Evolutionary conservation across 1,284 basidiomycete species (phyloP).

Genomic region (Cystobasidiaceae sp.): DNA sequence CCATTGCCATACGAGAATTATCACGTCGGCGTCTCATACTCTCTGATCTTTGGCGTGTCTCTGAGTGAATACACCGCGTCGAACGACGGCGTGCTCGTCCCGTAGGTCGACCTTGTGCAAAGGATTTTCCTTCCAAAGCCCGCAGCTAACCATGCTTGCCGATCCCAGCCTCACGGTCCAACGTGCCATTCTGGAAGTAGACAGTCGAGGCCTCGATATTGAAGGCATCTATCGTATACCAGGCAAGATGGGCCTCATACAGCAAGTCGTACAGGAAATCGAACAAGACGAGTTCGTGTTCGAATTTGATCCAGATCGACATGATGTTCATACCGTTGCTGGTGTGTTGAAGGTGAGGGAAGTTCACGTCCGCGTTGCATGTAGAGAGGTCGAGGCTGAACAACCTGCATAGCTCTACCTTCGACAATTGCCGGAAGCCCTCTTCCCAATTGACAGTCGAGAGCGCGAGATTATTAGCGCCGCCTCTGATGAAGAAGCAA

Average conservation of each 20-base stretch:
- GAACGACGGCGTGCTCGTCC: constrained; percentile 57
- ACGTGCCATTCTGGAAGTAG: constrained; percentile 36
- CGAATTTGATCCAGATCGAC: constrained; percentile 64
- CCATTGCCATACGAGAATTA: constrained; percentile 64
- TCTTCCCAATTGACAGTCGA: constrained; percentile 77
- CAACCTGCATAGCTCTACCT: constrained; percentile 83
- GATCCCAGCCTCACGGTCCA: constrained; percentile 22
- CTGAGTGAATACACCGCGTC: constrained; percentile 87
- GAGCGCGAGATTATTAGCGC: constrained; percentile 58
- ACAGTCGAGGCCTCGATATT: constrained; percentile 58
- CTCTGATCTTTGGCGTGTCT: constrained; percentile 83
- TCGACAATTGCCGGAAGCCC: constrained; percentile 82
- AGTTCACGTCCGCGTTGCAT: constrained; percentile 1
- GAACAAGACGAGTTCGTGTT: constrained; percentile 86
- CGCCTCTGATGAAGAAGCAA: constrained; percentile 62
- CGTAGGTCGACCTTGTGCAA: constrained; percentile 65
- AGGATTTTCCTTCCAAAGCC: background rate
- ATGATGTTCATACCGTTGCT: constrained; percentile 84
- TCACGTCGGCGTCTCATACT: constrained; percentile 75
- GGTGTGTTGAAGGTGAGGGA: constrained; percentile 80
- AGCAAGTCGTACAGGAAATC: constrained; percentile 74
- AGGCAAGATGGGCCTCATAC: constrained; percentile 24
- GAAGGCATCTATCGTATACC: constrained; percentile 75
- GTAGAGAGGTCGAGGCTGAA: too few species aligned
- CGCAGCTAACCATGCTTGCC: background rate